A percentile compares a stretch with the other conserved stretches of the same genome.
These are phyloP conservation scores for Phaeosphaeriaceae sp. DNA, from an alignment of 2,329 filamentous ascomycete genomes.

Conservation along the genomic window DNA sequence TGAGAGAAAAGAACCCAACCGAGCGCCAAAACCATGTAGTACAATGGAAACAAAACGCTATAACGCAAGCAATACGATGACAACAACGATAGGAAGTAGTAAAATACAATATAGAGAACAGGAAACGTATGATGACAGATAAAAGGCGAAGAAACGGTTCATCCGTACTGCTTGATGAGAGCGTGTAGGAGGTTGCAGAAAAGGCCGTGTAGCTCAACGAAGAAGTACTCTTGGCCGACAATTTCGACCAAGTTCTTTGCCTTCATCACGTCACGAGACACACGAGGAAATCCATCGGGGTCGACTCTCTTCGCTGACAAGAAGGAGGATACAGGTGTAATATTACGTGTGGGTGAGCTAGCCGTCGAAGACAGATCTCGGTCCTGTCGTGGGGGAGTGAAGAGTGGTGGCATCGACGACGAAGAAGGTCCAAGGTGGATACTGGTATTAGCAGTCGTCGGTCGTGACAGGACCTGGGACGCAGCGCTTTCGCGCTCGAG, in stretches of 20 bases:
- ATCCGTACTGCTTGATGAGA: constrained; percentile 49
- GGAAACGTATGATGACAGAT: constrained; percentile 8
- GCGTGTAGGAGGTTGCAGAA: constrained; percentile 53
- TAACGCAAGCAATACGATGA: constrained; percentile 28
- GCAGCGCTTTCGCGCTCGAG: constrained; percentile 44
- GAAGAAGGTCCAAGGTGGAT: constrained; percentile 42
- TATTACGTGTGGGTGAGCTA: constrained; percentile 50
- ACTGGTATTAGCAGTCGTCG: constrained; percentile 36
- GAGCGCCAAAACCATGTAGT: constrained; percentile 24
- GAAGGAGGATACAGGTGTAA: constrained; percentile 64
- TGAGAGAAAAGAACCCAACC: background rate
- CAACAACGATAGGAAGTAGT: constrained; percentile 9
- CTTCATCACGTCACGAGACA: constrained; percentile 58
- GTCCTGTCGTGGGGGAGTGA: constrained; percentile 37
- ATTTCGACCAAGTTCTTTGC: constrained; percentile 65
- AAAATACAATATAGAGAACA: constrained; percentile 24
- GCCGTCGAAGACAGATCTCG: constrained; percentile 36
- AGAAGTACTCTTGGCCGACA: constrained; percentile 64
- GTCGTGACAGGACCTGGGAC: constrained; percentile 29
- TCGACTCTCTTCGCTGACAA: constrained; percentile 62
- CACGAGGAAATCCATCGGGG: constrained; percentile 61
- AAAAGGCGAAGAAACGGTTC: constrained; percentile 6
- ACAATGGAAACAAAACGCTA: constrained; percentile 23
- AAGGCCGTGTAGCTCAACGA: constrained; percentile 62
- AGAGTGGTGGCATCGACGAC: constrained; percentile 34